These are phyloP conservation scores for Rhizomucor miehei DNA, from an alignment of 371 early-diverging fungal species.

Conservation along the genomic window DNA sequence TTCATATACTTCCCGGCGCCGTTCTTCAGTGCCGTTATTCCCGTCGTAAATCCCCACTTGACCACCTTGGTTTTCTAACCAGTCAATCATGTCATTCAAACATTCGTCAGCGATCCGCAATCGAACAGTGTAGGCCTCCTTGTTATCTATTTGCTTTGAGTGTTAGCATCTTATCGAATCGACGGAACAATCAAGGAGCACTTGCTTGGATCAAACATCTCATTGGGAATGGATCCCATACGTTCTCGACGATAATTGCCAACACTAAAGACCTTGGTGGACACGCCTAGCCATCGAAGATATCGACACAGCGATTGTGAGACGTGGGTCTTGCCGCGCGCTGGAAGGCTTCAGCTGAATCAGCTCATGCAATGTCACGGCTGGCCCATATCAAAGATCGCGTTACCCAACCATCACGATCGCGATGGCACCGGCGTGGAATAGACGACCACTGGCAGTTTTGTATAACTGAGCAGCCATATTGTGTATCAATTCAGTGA, in stretches of 20 bases:
- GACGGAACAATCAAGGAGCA: not conserved
- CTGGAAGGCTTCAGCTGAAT: slow-evolving; percentile 62
- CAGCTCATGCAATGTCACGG: not conserved
- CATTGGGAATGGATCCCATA: slow-evolving; percentile 69
- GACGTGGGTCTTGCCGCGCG: slow-evolving; percentile 89
- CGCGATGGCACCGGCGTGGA: slow-evolving; percentile 82
- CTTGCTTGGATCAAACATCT: slow-evolving; percentile 87
- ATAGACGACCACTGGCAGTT: slow-evolving; percentile 29
- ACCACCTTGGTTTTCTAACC: slow-evolving; percentile 73
- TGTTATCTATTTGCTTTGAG: slow-evolving; percentile 49
- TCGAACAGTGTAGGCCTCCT: slow-evolving; percentile 51
- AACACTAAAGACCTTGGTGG: slow-evolving; percentile 93
- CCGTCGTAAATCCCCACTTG: slow-evolving; percentile 94
- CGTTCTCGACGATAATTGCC: slow-evolving; percentile 93
- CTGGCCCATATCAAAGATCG: too few species aligned
- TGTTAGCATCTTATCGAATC: not conserved
- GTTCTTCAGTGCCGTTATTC: slow-evolving; percentile 81
- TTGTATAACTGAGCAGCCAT: slow-evolving; percentile 27
- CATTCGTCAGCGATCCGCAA: slow-evolving; percentile 69
- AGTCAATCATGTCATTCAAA: slow-evolving; percentile 81
- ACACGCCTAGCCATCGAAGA: slow-evolving; percentile 93
- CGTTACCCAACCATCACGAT: slow-evolving; percentile 83
- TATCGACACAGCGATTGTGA: slow-evolving; percentile 89
- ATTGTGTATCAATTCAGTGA: too few species aligned
- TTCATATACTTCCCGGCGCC: slow-evolving; percentile 69